A percentile compares a stretch with the other conserved stretches of the same genome.
phyloP scores from a whole-genome alignment of 1,139 yeast genomes.

The Candida dubliniensis region DNA sequence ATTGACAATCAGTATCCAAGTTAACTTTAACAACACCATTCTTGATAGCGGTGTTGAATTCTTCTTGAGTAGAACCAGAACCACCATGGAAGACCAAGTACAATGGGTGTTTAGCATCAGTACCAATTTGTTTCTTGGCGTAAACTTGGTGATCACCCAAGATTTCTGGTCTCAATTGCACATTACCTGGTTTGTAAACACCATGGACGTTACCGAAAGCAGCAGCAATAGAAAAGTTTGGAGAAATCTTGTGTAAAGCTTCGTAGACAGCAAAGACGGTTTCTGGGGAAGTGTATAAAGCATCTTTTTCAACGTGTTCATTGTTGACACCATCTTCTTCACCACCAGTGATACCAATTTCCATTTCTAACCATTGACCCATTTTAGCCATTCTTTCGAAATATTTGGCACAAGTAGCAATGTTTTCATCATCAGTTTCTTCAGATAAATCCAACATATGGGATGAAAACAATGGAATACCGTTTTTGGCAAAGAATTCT shows the following conservation, averaged over 20 bases:
- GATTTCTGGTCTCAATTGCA: slow-evolving; percentile 87
- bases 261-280: slow-evolving; percentile 89
- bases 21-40: slow-evolving; percentile 98
- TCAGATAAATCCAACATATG: slow-evolving; percentile 99
- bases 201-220: slow-evolving; percentile 99
- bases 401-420: slow-evolving; percentile 90
- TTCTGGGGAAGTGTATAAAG: slow-evolving; percentile 93
- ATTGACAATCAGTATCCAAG: slow-evolving; percentile 99
- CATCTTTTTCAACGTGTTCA: slow-evolving; percentile 84
- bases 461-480: slow-evolving; percentile 96
- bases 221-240: slow-evolving; percentile 99
- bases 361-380: slow-evolving; percentile 99
- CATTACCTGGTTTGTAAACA: slow-evolving; percentile 99
- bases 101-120: slow-evolving; percentile 68
- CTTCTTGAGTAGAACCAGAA: slow-evolving; percentile 92
- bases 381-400: slow-evolving; percentile 91
- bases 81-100: slow-evolving; percentile 99
- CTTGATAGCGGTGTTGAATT: slow-evolving; percentile 86
- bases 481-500: slow-evolving; percentile 79
- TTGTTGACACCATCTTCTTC: slow-evolving; percentile 99
- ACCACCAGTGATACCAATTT: slow-evolving; percentile 99
- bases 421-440: slow-evolving; percentile 95
- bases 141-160: slow-evolving; percentile 94
- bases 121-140: slow-evolving; percentile 63
- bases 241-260: slow-evolving; percentile 88